A percentile compares a stretch with the other conserved stretches of the same genome.
These are phyloP conservation scores for Colletotrichum sp. DNA, from an alignment of 2,329 filamentous ascomycete genomes.

Conservation along the genomic window DNA sequence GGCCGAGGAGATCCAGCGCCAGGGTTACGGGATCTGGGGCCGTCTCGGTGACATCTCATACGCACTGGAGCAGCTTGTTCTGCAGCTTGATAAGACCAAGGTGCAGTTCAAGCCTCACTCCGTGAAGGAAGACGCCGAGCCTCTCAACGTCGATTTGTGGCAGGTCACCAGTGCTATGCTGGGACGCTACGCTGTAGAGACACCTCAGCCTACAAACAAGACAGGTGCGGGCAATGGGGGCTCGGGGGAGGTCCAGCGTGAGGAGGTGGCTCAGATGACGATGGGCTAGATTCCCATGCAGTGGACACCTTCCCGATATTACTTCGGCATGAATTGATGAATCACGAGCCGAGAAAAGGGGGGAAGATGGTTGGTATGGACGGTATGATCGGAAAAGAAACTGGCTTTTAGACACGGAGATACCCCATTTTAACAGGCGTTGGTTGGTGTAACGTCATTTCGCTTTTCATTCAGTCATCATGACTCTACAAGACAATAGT, in stretches of 20 bases:
- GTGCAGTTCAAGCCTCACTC: slow-evolving; percentile 13
- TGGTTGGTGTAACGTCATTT: slow-evolving; percentile 1
- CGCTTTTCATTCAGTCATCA: slow-evolving; percentile 8
- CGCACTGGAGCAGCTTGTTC: slow-evolving; percentile 19
- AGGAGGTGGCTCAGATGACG: slow-evolving; percentile 42
- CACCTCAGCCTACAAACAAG: background rate
- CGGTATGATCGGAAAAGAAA: background rate
- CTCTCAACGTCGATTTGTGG: slow-evolving; percentile 15
- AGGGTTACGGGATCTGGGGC: slow-evolving; percentile 72
- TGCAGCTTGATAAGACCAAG: slow-evolving; percentile 17
- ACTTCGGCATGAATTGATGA: background rate
- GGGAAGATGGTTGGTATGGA: background rate
- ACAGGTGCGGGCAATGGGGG: background rate
- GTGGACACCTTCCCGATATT: background rate
- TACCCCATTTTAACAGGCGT: slow-evolving; percentile 7
- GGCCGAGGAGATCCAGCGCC: slow-evolving; percentile 73
- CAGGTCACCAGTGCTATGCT: slow-evolving; percentile 18
- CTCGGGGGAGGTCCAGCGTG: slow-evolving; percentile 32
- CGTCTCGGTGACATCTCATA: slow-evolving; percentile 19
- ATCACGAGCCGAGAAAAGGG: background rate
- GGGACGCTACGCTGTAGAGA: background rate
- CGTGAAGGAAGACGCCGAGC: background rate
- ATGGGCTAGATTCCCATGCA: slow-evolving; percentile 37
- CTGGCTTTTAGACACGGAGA: slow-evolving; percentile 8
- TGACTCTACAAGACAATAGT: background rate